Conservation (phyloP, 2,329 filamentous ascomycete species). For the Tolypocladium ophioglossoides region DNA sequence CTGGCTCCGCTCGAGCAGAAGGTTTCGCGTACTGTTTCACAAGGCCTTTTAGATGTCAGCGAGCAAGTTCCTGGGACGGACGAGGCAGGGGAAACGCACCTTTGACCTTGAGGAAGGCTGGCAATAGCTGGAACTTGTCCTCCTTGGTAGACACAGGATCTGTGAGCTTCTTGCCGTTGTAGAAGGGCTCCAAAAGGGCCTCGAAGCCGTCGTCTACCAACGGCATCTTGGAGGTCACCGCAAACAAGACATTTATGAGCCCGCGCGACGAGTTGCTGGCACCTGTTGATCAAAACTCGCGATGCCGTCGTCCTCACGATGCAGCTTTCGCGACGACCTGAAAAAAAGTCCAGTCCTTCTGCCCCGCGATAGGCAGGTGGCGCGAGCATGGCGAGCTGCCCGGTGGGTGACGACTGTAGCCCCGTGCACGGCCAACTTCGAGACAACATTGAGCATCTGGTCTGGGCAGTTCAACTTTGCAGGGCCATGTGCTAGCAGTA, state of each 20-base stretch:
- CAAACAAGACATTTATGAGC: constrained; percentile 14
- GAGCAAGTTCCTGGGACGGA: background rate
- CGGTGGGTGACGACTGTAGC: background rate
- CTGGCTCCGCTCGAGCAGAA: background rate
- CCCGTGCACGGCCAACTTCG: background rate
- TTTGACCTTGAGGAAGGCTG: constrained; percentile 97
- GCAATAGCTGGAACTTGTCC: constrained; percentile 95
- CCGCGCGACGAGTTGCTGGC: background rate
- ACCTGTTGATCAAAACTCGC: background rate
- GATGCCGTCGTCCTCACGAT: background rate
- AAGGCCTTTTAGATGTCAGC: constrained; percentile 37
- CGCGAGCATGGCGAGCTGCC: background rate
- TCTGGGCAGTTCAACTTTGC: too few relatives aligned
- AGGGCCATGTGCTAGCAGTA: background rate
- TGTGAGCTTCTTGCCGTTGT: constrained; percentile 57
- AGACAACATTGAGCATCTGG: background rate
- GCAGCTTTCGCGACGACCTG: background rate
- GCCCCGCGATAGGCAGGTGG: constrained; percentile 1
- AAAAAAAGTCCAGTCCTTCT: background rate
- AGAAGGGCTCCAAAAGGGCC: constrained; percentile 55
- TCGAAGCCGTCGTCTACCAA: constrained; percentile 53
- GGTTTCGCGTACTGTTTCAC: constrained; percentile 63
- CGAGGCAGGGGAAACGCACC: constrained; percentile 30
- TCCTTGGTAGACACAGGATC: constrained; percentile 54
- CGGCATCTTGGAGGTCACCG: constrained; percentile 35